Evolutionary conservation across 2,329 filamentous ascomycete genomes (phyloP).

Genomic region (Phyllosticta paracitricarpa): DNA sequence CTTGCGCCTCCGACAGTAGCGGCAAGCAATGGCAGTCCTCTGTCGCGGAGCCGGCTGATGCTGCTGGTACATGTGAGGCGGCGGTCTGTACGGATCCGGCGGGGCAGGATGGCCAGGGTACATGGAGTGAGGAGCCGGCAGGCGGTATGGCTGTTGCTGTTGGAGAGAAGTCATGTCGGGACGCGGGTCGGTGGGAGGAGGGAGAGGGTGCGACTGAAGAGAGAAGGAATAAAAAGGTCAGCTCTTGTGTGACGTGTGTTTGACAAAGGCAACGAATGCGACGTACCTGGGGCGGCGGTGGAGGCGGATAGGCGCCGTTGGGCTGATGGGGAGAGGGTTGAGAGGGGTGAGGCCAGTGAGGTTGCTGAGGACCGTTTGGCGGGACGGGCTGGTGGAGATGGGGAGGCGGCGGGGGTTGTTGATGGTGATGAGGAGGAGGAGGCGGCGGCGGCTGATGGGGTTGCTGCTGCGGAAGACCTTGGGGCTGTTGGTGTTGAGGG

Average conservation of each 20-base stretch:
- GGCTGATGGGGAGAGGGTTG: slow-evolving; percentile 21
- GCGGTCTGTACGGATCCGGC: slow-evolving; percentile 30
- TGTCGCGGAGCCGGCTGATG: slow-evolving; percentile 47
- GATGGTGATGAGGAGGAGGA: slow-evolving; percentile 9
- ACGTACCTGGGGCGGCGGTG: slow-evolving; percentile 26
- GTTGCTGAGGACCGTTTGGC: neutral
- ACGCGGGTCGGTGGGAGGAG: slow-evolving; percentile 27
- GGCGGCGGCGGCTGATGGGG: slow-evolving; percentile 18
- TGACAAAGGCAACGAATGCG: slow-evolving; percentile 1
- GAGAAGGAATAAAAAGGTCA: slow-evolving; percentile 12
- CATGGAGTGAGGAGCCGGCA: slow-evolving; percentile 37
- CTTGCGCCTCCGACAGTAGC: slow-evolving; percentile 51
- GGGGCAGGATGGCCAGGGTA: slow-evolving; percentile 31
- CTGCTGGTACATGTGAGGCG: slow-evolving; percentile 30
- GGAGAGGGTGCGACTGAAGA: slow-evolving; percentile 9
- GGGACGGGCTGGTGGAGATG: neutral
- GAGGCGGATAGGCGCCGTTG: slow-evolving; percentile 26
- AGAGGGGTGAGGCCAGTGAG: slow-evolving; percentile 8
- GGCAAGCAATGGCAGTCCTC: slow-evolving; percentile 50
- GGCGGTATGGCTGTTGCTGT: slow-evolving; percentile 32
- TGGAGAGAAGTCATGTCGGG: slow-evolving; percentile 37
- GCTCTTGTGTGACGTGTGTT: slow-evolving; percentile 11
- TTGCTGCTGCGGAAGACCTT: slow-evolving; percentile 28
- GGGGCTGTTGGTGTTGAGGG: slow-evolving; percentile 19
- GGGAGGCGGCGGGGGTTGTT: neutral